Evolutionary conservation across 805 yeast species (phyloP), one percentile per base, ranked within the genome.

Genomic region (Ogataea saltuana): DNA sequence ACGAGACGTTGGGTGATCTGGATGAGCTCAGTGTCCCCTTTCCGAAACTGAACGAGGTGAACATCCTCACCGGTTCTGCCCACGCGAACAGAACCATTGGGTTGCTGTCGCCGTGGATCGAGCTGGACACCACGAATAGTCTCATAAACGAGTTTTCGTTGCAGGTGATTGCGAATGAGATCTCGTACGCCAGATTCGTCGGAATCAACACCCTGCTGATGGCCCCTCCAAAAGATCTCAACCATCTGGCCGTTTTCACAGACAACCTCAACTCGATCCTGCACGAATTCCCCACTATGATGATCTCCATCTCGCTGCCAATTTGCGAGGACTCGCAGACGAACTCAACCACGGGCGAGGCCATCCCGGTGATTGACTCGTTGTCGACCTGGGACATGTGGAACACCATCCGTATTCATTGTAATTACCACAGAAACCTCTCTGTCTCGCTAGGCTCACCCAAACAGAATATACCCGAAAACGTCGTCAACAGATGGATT

Each of bases 401-500:
- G 90, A 79, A 83, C 51, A 71, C 84, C 1, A 74, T 84, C 3
- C 65, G 88, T 18, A 67, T 71, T 4, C 64, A 75, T 27, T 78
- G 83, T 52, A 72, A 73, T 42, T 80, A 81, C 53, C 71, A 81
- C 37, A 48, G 62, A 2, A 72, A 78, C 17, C 62, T 84, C 39
- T 80, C 87, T n/a, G 80, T 88, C 41, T 86, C 88, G 4, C 67
- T 85, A 26, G 93, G 83, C 27, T 74, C 89, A 17, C 90, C 95
- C 23, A 80, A 80, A 44, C 70, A 70, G 27, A 69, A 69, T 39
- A 72, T 77, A 1, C 83, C 84, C 2, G 64, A 65, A 3, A 57
- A 59, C 41, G 78, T 81, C 2, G 54, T 78, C 3, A 70, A 75
- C 18, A 64, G 88, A 42, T 84, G 90, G 90, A 60, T 78, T 42